phyloP scores from a whole-genome alignment of 129 eudicot genomes.

The Tanacetum coccineum region DNA sequence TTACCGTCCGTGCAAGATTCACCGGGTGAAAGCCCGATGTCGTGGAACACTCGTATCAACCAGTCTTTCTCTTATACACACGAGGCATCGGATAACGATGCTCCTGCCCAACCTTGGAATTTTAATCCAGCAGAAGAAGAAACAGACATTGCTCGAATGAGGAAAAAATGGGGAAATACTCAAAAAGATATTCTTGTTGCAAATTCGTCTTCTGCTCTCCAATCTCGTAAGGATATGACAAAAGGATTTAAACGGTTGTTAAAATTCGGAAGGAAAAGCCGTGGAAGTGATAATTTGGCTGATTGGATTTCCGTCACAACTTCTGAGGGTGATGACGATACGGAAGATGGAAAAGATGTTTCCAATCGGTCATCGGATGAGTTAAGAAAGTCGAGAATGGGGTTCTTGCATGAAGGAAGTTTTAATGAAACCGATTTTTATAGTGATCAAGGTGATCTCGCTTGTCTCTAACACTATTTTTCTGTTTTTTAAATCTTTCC shows the following conservation, averaged over 20 bases:
- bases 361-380: conserved; percentile 84
- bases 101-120: conserved; percentile 80
- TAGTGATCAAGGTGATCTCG: conserved; percentile 64
- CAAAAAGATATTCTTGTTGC: conserved; percentile 66
- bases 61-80: conserved; percentile 61
- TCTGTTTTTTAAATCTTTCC: neutral
- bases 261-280: conserved; percentile 87
- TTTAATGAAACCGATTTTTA: conserved; percentile 54
- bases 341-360: conserved; percentile 82
- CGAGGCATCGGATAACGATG: conserved; percentile 48
- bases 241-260: conserved; percentile 87
- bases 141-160: conserved; percentile 87
- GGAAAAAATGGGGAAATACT: conserved; percentile 95
- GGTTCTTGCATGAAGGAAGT: conserved; percentile 63
- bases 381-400: conserved; percentile 95
- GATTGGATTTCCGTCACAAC: conserved; percentile 99
- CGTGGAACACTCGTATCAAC: conserved; percentile 67
- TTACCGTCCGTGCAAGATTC: conserved; percentile 57
- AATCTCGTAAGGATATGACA: conserved; percentile 78
- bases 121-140: conserved; percentile 64
- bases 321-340: conserved; percentile 97
- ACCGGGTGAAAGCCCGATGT: conserved; percentile 84
- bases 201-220: conserved; percentile 49
- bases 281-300: conserved; percentile 72
- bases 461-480: neutral